Percentiles rank a stretch among this genome's conserved stretches.
Conservation (phyloP, 768 basidiomycete genomes). For the Boletus pseudopeckii region DNA sequence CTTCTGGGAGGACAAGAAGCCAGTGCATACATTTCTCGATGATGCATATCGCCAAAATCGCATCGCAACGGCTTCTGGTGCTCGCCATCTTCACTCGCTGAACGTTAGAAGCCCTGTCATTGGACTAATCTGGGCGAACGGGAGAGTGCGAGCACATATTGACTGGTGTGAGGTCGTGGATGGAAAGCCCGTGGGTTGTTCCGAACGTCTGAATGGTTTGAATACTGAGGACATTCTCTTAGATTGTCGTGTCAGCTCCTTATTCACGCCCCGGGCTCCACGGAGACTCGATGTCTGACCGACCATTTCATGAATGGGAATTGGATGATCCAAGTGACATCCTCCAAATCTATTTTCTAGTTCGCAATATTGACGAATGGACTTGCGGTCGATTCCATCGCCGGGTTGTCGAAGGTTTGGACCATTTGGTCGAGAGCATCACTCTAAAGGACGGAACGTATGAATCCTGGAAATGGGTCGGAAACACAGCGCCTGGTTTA, state of each 20-base stretch:
- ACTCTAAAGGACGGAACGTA: slow-evolving; percentile 33
- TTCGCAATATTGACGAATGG: slow-evolving; percentile 54
- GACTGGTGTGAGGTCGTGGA: slow-evolving; percentile 48
- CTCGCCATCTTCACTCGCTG: slow-evolving; percentile 49
- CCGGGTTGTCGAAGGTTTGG: slow-evolving; percentile 39
- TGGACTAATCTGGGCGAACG: slow-evolving; percentile 53
- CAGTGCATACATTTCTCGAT: slow-evolving; percentile 44
- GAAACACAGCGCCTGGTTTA: slow-evolving; percentile 25
- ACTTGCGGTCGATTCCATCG: slow-evolving; percentile 42
- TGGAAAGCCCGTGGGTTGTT: slow-evolving; percentile 33
- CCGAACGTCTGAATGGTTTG: neutral
- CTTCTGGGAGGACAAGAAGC: slow-evolving; percentile 62
- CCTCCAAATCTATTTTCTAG: slow-evolving; percentile 46
- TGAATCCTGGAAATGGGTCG: slow-evolving; percentile 48
- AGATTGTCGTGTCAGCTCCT: slow-evolving; percentile 51
- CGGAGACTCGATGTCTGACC: slow-evolving; percentile 12
- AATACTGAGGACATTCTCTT: neutral
- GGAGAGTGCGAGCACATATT: slow-evolving; percentile 49
- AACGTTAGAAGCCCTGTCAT: slow-evolving; percentile 45
- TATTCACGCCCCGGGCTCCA: slow-evolving; percentile 31
- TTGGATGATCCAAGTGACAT: slow-evolving; percentile 44
- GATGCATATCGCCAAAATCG: slow-evolving; percentile 58
- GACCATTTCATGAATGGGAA: slow-evolving; percentile 48
- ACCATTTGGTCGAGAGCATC: slow-evolving; percentile 35
- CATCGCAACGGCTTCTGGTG: slow-evolving; percentile 49